A percentile compares a stretch with the other conserved stretches of the same genome.
Conservation (phyloP, 768 basidiomycete genomes). For the Cubamyces sp. region DNA sequence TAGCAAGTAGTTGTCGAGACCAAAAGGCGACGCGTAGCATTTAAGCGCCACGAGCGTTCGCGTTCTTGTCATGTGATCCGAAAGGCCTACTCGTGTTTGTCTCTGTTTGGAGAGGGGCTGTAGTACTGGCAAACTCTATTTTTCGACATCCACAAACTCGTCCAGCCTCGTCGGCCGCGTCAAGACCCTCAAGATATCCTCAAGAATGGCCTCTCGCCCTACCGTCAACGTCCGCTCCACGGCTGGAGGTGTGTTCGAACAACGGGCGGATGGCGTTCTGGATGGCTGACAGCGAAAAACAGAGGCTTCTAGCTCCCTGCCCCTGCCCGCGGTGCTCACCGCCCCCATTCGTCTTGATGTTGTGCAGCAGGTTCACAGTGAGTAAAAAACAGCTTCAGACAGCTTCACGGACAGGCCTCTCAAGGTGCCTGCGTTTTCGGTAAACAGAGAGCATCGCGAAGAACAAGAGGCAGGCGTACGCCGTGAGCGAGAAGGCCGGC, state of each 20-base stretch:
- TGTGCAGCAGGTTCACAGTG: slow-evolving; percentile 98
- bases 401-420: background rate
- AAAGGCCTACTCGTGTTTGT: background rate
- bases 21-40: background rate
- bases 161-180: slow-evolving; percentile 34
- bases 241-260: slow-evolving; percentile 62
- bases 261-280: background rate
- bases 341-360: slow-evolving; percentile 99
- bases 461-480: slow-evolving; percentile 97
- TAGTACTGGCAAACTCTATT: slow-evolving; percentile 33
- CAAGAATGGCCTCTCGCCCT: slow-evolving; percentile 88
- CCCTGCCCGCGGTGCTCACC: slow-evolving; percentile 94
- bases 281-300: slow-evolving; percentile 9
- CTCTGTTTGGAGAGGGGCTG: slow-evolving; percentile 23
- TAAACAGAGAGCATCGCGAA: slow-evolving; percentile 90
- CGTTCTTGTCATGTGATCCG: background rate
- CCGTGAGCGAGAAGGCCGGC: slow-evolving; percentile 97
- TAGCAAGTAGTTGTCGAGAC: too few species aligned
- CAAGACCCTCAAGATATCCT: slow-evolving; percentile 48
- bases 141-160: slow-evolving; percentile 27
- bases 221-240: slow-evolving; percentile 83
- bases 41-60: background rate
- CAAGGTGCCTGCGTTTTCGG: background rate
- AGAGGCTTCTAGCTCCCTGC: slow-evolving; percentile 89
- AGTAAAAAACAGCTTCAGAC: slow-evolving; percentile 42